Percentiles rank a stretch among this genome's conserved stretches.
These are phyloP conservation scores for Amesomyces nigricolor DNA, from an alignment of 2,329 filamentous ascomycete species.

Conservation along the genomic window DNA sequence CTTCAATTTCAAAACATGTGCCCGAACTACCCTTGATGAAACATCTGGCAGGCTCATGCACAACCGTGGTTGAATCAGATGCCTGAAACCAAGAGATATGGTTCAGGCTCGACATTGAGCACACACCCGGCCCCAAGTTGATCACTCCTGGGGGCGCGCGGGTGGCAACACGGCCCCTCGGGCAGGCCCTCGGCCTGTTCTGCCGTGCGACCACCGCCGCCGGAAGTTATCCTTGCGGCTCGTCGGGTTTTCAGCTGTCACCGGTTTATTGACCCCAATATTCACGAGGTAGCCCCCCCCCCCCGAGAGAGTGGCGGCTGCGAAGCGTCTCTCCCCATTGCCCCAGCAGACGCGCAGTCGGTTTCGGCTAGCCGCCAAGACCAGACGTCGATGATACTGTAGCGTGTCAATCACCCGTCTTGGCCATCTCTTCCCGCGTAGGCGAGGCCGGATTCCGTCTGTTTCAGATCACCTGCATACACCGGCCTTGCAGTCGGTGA, in stretches of 20 bases:
- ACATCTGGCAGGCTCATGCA: constrained; percentile 3
- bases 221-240: background rate
- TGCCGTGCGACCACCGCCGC: constrained; percentile 13
- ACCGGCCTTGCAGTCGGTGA: constrained; percentile 23
- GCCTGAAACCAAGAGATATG: background rate
- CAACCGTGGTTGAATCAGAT: constrained; percentile 14
- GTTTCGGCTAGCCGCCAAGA: constrained; percentile 4
- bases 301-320: background rate
- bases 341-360: constrained; percentile 5
- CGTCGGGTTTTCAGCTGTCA: background rate
- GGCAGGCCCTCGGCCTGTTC: background rate
- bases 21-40: constrained; percentile 3
- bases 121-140: background rate
- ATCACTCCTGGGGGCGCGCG: background rate
- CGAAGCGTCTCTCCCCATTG: background rate
- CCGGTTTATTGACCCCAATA: constrained; percentile 5
- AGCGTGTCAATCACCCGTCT: constrained; percentile 6
- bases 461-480: constrained; percentile 20
- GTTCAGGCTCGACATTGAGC: too few species aligned
- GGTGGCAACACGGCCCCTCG: background rate
- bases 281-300: background rate
- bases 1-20: constrained; percentile 19
- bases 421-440: constrained; percentile 15
- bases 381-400: background rate
- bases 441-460: constrained; percentile 17